These are phyloP conservation scores for Hyphodiscus sp. DNA, from an alignment of 2,329 filamentous ascomycete genomes.

Conservation along the genomic window DNA sequence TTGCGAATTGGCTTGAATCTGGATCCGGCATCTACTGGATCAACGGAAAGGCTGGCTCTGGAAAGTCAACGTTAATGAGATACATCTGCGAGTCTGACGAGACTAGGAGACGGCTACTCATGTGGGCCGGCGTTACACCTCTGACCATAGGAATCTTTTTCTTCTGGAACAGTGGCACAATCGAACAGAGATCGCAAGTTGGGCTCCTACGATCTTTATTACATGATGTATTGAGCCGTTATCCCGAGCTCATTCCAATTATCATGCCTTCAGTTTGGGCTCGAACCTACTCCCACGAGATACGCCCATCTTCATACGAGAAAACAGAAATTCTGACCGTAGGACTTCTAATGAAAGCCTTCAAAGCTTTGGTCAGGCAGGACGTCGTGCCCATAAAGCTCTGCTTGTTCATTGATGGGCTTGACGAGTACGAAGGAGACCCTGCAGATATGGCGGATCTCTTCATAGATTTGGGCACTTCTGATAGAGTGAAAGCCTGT, in stretches of 20 bases:
- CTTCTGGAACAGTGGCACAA: conserved; percentile 38
- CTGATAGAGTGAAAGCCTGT: not conserved
- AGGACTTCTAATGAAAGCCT: not conserved
- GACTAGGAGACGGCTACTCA: conserved; percentile 8
- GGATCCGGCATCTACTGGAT: conserved; percentile 10
- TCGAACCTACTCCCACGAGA: not conserved
- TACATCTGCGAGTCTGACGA: conserved; percentile 1
- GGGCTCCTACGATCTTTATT: conserved; percentile 8
- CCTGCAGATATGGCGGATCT: not conserved
- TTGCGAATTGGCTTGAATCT: conserved; percentile 6
- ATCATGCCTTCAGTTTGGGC: not conserved
- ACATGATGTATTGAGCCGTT: not conserved
- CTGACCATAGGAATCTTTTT: conserved; percentile 35
- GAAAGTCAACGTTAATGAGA: conserved; percentile 12
- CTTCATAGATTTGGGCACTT: not conserved
- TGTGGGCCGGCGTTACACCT: conserved; percentile 21
- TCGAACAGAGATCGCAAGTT: conserved; percentile 4
- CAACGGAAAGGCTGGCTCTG: conserved; percentile 4
- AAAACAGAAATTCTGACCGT: too few species aligned
- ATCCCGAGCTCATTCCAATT: not conserved
- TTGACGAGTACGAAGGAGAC: not conserved
- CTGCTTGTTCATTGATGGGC: not conserved
- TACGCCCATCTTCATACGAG: not conserved
- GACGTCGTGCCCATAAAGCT: not conserved
- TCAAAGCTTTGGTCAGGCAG: not conserved